Percentiles rank a stretch among this genome's conserved stretches.
Conservation (phyloP, 306 rosid genomes). For the Glycine tomentella region DNA sequence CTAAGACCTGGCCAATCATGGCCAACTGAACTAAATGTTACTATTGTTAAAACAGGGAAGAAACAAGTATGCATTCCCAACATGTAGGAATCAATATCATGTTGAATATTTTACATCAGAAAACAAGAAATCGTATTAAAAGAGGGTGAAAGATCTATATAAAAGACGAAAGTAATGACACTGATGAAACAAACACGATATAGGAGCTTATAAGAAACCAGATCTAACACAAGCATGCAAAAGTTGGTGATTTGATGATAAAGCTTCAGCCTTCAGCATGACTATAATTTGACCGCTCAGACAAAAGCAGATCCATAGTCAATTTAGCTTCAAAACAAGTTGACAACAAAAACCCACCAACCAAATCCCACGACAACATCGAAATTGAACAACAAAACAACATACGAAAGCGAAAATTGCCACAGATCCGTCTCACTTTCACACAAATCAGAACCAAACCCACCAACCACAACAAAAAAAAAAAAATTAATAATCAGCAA, state of each 20-base stretch:
- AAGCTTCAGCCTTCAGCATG: neutral
- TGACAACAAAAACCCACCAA: conserved; percentile 31
- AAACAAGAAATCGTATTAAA: conserved; percentile 17
- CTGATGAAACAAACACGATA: neutral
- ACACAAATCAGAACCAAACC: conserved; percentile 38
- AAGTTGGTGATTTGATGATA: conserved; percentile 8
- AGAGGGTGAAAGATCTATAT: conserved; percentile 12
- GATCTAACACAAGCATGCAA: conserved; percentile 53
- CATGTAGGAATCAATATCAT: conserved; percentile 12
- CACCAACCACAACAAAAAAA: conserved; percentile 5
- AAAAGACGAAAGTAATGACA: conserved; percentile 9
- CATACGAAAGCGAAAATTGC: conserved; percentile 29
- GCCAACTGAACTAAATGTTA: conserved; percentile 17
- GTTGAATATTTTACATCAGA: neutral
- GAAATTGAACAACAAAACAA: conserved; percentile 9
- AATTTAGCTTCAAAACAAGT: conserved; percentile 16
- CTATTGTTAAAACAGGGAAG: neutral
- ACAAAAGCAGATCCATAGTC: conserved; percentile 49
- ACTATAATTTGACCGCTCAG: conserved; percentile 46
- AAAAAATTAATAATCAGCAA: neutral
- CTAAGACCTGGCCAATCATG: conserved; percentile 12
- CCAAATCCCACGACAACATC: conserved; percentile 14
- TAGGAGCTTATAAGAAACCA: conserved; percentile 35
- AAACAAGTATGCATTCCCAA: conserved; percentile 7
- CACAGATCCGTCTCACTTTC: conserved; percentile 51